phyloP scores from a whole-genome alignment of 768 basidiomycete genomes.

The Lentinula sp. region DNA sequence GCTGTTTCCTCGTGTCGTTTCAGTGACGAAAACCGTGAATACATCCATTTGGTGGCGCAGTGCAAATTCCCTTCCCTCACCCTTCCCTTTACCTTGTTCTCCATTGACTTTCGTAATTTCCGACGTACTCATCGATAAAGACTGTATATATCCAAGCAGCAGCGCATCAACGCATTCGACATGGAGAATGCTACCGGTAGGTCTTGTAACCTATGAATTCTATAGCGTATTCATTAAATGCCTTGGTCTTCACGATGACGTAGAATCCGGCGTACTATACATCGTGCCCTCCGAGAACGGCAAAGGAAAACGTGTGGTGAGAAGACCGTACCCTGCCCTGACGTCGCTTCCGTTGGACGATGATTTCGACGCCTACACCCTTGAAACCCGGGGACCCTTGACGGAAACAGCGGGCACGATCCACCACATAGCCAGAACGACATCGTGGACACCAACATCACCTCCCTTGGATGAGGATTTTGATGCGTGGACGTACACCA shows the following conservation, averaged over 20 bases:
- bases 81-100: neutral
- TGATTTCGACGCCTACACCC: constrained; percentile 32
- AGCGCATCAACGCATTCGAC: neutral
- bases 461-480: constrained; percentile 32
- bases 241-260: neutral
- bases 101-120: neutral
- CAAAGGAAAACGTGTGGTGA: constrained; percentile 27
- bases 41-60: neutral
- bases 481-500: constrained; percentile 25
- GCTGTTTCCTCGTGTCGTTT: constrained; percentile 5
- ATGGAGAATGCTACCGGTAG: neutral
- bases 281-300: constrained; percentile 33
- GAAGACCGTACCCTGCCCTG: constrained; percentile 30
- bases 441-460: constrained; percentile 16
- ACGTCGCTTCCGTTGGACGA: constrained; percentile 33
- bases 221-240: neutral
- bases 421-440: neutral
- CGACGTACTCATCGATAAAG: too few relatives aligned
- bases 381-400: constrained; percentile 11
- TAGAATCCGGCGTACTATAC: constrained; percentile 32
- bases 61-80: neutral
- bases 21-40: neutral
- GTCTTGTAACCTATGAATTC: neutral
- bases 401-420: neutral
- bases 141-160: too few relatives aligned